Evolutionary conservation across 495 filamentous ascomycete genomes (phyloP), one percentile per base, ranked within the genome.

Genomic region (Neurospora tetrasperma): DNA sequence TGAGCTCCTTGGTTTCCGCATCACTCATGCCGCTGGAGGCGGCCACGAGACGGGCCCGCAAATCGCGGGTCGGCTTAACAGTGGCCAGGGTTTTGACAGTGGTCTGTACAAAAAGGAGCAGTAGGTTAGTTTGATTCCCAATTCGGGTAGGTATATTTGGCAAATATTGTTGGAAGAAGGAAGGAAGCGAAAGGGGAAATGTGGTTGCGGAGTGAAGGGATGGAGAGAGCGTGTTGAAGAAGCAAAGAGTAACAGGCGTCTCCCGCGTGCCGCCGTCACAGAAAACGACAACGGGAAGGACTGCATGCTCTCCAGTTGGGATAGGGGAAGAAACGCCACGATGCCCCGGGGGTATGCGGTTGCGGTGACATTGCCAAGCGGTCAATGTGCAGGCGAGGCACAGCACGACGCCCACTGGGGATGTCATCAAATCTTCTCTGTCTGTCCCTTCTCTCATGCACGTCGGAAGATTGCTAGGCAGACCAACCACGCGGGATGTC

Each of bases 51-150:
- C 94, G 87, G 5, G 90, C 90, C 75, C 91, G 90, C 41, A 99
- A 83, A 80, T 97, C 94, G 16, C 93, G 89, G 42, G 89, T 91
- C 16, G 93, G 92, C 81, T 94, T 95, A 74, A 91, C 90, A 75
- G 93, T 90, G 74, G 90, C 86, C 38, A 97, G 76, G 12, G 90
- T 88, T 72, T 88, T 88, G 59, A 92, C 86, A 20, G 89, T 87
- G 71, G 90, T 89, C 90, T 90, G 72, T 35, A 71, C 43, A 20
- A 44, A 5, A 62, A 18, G 54, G 54, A 18, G 54, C 54, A 66
- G 59, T 40, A 66, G 79, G 78, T 74, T 66, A 75, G 18, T 35
- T 71, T 11, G 11, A 40, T 54, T 18, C 70, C 20, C 20, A 10
- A 31, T 31, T 41, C 70, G 23, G 41, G 31, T 31, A 71, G n/a